A percentile compares a stretch with the other conserved stretches of the same genome.
phyloP scores from a whole-genome alignment of 225 moss, liverwort and hornwort species.

The Antitrichia curtipendula region DNA sequence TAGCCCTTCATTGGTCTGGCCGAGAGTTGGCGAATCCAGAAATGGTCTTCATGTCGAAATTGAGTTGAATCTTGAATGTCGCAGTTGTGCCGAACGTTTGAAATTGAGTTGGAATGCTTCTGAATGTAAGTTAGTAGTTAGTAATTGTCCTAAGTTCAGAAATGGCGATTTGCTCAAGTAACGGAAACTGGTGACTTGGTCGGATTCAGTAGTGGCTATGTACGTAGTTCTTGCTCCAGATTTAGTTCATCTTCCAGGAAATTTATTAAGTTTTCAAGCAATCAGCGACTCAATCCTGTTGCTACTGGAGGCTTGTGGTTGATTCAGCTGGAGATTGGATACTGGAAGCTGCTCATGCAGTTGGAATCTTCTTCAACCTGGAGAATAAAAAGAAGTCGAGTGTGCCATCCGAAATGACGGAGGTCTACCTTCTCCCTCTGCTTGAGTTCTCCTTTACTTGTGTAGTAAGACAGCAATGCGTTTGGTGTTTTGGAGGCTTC shows the following conservation, averaged over 20 bases:
- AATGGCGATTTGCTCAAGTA: neutral
- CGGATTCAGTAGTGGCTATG: neutral
- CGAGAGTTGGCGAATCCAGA: neutral
- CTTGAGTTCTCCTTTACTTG: neutral
- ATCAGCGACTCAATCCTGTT: neutral
- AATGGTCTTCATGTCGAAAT: neutral
- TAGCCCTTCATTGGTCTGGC: neutral
- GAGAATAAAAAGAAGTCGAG: neutral
- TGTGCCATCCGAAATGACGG: slow-evolving; percentile 2
- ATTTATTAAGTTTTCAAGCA: neutral
- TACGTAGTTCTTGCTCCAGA: neutral
- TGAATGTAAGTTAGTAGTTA: neutral
- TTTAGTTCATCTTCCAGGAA: neutral
- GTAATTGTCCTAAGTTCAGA: neutral
- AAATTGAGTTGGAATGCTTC: neutral
- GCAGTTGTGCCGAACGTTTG: neutral
- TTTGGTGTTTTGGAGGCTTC: neutral
- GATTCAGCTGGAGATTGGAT: slow-evolving; percentile 5
- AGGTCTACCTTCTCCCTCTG: neutral
- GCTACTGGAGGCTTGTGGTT: neutral
- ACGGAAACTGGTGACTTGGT: neutral
- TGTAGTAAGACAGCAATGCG: neutral
- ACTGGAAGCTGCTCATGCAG: neutral
- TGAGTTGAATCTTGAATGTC: neutral
- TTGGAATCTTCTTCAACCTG: neutral